A percentile compares a stretch with the other conserved stretches of the same genome.
Evolutionary conservation across 257 asterid species (phyloP).

Genomic region (Solanum chiquidenum): DNA sequence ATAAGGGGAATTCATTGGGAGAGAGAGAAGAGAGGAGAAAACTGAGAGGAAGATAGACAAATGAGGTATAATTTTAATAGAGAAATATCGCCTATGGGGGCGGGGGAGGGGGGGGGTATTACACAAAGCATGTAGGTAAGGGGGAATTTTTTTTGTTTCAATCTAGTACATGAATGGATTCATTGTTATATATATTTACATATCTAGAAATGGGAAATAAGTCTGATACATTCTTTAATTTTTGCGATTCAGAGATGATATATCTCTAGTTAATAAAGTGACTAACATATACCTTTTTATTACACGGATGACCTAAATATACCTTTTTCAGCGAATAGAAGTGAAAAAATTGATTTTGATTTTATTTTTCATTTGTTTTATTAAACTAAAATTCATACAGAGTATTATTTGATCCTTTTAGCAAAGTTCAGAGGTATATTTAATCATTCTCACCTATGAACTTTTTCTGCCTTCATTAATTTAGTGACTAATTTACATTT

Average conservation of each 20-base stretch:
- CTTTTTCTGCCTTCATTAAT: not conserved
- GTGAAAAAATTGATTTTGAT: not conserved
- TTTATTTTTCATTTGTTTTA: not conserved
- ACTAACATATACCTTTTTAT: too few species aligned
- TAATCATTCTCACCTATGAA: not conserved
- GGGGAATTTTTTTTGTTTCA: not conserved
- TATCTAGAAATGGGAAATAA: not conserved
- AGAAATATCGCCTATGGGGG: not conserved
- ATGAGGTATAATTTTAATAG: not conserved
- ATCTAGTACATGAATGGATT: not conserved
- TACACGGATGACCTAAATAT: not conserved
- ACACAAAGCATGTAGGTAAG: not conserved
- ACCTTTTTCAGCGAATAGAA: not conserved
- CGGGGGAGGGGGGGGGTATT: not conserved
- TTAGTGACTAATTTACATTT: not conserved
- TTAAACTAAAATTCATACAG: not conserved
- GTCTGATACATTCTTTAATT: too few species aligned
- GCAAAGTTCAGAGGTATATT: too few species aligned
- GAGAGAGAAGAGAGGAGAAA: not conserved
- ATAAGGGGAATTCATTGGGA: not conserved
- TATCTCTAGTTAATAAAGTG: not conserved
- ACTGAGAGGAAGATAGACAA: not conserved
- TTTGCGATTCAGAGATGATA: not conserved
- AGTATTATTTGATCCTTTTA: not conserved
- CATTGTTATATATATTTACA: not conserved